Conservation (phyloP, 306 rosid species). For the Quercus gilva region DNA sequence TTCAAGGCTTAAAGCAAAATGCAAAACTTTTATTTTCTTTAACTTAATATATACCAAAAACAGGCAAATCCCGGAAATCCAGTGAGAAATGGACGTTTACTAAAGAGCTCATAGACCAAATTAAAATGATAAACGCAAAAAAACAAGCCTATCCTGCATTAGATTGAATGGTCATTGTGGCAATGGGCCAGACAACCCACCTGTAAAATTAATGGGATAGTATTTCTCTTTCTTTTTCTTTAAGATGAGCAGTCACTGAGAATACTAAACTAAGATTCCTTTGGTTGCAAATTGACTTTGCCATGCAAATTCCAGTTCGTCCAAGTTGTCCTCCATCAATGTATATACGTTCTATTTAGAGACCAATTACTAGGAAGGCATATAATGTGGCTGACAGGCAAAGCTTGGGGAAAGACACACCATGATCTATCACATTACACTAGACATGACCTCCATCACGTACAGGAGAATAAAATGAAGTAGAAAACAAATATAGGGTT, state of each 20-base stretch:
- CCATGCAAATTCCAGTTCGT: neutral
- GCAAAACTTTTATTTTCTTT: neutral
- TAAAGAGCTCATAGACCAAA: neutral
- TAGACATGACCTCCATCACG: neutral
- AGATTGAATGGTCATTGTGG: neutral
- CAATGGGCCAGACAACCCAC: neutral
- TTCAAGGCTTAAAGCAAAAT: neutral
- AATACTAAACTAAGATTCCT: neutral
- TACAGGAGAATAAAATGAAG: neutral
- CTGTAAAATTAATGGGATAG: neutral
- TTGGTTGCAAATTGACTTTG: neutral
- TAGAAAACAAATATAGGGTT: neutral
- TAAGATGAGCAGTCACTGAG: neutral
- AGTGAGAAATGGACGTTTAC: neutral
- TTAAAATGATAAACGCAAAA: neutral
- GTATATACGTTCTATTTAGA: neutral
- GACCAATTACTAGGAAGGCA: neutral
- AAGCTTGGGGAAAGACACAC: neutral
- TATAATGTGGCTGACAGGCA: neutral
- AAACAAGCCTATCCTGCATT: neutral
- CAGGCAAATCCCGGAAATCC: slow-evolving; percentile 1
- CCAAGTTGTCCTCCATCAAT: neutral
- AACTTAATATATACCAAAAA: neutral
- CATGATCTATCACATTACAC: neutral
- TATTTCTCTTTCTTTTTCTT: neutral